These are phyloP conservation scores for Patellifolia procumbens DNA, from an alignment of 179 eudicot species.

Conservation along the genomic window DNA sequence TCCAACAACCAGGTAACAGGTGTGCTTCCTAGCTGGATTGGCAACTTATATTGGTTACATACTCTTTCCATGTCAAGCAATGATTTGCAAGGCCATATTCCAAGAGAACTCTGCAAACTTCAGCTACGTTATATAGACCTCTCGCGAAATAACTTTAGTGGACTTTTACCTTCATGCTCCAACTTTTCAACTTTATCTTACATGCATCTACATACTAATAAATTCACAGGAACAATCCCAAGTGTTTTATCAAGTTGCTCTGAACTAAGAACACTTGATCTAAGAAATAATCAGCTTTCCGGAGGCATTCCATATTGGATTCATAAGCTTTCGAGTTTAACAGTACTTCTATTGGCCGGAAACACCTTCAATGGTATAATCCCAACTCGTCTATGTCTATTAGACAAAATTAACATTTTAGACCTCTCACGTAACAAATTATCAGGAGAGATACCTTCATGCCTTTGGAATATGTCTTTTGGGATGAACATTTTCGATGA, in stretches of 20 bases:
- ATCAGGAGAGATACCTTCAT: slow-evolving; percentile 10
- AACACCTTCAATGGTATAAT: slow-evolving; percentile 19
- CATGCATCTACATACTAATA: not conserved
- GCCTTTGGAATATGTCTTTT: slow-evolving; percentile 22
- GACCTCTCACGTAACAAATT: too few species aligned
- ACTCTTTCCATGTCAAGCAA: not conserved
- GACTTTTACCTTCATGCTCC: slow-evolving; percentile 9
- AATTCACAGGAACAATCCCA: slow-evolving; percentile 10
- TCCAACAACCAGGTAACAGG: slow-evolving; percentile 1
- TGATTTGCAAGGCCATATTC: not conserved
- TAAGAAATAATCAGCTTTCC: slow-evolving; percentile 17
- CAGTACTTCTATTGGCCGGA: not conserved
- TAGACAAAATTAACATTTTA: slow-evolving; percentile 7
- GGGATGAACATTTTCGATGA: too few species aligned
- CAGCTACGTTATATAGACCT: not conserved
- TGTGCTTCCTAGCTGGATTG: not conserved
- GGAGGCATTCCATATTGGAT: slow-evolving; percentile 24
- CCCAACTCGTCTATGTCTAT: slow-evolving; percentile 12
- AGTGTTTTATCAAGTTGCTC: not conserved
- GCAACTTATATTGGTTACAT: not conserved
- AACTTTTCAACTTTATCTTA: not conserved
- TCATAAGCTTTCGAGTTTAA: slow-evolving; percentile 11
- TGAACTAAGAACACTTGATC: not conserved
- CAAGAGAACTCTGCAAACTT: not conserved
- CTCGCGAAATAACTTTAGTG: slow-evolving; percentile 1